These are phyloP conservation scores for Craterostigma plantagineum DNA, from an alignment of 257 asterid species.

Conservation along the genomic window DNA sequence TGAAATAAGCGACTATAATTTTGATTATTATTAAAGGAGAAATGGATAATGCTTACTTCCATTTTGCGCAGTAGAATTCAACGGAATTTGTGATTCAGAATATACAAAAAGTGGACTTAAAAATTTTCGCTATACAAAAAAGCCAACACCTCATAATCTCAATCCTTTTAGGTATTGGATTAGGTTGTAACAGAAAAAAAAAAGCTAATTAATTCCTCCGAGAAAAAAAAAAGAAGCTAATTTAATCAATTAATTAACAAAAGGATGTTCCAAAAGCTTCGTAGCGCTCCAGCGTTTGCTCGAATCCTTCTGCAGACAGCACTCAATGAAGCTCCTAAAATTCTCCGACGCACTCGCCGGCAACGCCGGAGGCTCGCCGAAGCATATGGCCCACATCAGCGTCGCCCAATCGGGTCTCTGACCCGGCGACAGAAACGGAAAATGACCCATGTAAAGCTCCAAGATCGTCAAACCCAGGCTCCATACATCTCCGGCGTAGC, in stretches of 20 bases:
- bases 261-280: conserved; percentile 49
- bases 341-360: conserved; percentile 42
- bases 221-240: no score
- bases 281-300: conserved; percentile 53
- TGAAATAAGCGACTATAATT: no score
- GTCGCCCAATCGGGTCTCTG: conserved; percentile 96
- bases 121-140: no score
- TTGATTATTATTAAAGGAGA: no score
- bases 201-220: no score
- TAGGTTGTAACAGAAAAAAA: no score
- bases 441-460: conserved; percentile 69
- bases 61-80: no score
- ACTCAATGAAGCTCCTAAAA: conserved; percentile 46
- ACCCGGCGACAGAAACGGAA: conserved; percentile 56
- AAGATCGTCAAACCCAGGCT: conserved; percentile 63
- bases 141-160: no score
- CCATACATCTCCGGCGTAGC: conserved; percentile 82
- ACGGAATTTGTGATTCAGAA: no score
- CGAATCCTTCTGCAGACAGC: conserved; percentile 84
- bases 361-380: conserved; percentile 75
- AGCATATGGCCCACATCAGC: conserved; percentile 87
- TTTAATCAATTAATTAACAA: conserved; percentile 9
- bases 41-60: no score
- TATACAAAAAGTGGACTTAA: no score
- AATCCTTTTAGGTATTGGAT: no score